Evolutionary conservation across 2,329 filamentous ascomycete species (phyloP).

Genomic region (Cladophialophora yegresii): DNA sequence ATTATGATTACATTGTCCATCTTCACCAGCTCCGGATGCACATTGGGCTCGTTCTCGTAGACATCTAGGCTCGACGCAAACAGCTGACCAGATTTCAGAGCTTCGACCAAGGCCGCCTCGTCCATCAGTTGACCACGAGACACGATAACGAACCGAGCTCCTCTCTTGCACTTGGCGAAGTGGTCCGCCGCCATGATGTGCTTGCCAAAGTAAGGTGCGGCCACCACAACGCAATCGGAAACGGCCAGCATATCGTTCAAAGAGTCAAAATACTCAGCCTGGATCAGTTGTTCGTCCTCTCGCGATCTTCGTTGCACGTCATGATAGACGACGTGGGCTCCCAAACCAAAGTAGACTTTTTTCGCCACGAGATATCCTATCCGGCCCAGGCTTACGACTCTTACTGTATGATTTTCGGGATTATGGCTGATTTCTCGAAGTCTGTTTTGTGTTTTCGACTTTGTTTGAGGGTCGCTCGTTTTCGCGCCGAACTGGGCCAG

Average conservation of each 20-base stretch:
- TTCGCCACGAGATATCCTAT: neutral
- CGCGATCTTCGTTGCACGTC: neutral
- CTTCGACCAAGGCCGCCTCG: slow-evolving; percentile 15
- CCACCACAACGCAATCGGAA: neutral
- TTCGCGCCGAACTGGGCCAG: neutral
- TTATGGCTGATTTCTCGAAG: neutral
- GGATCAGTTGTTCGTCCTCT: neutral
- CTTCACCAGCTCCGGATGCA: slow-evolving; percentile 36
- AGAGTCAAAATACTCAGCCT: neutral
- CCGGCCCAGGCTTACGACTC: neutral
- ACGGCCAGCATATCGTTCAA: neutral
- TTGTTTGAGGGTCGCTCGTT: neutral
- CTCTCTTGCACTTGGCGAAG: neutral
- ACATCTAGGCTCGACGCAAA: slow-evolving; percentile 16
- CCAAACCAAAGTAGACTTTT: neutral
- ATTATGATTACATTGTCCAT: slow-evolving; percentile 48
- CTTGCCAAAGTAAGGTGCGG: neutral
- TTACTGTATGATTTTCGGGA: neutral
- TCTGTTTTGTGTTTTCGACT: neutral
- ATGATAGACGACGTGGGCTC: neutral
- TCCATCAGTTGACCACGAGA: slow-evolving; percentile 17
- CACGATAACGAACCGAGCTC: neutral
- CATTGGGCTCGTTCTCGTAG: slow-evolving; percentile 19
- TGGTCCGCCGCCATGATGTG: neutral
- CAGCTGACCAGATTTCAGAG: slow-evolving; percentile 8